Percentiles rank a stretch among this genome's conserved stretches.
These are phyloP conservation scores for Trypanosoma melophagium DNA, from an alignment of 208 protist species.

Conservation along the genomic window DNA sequence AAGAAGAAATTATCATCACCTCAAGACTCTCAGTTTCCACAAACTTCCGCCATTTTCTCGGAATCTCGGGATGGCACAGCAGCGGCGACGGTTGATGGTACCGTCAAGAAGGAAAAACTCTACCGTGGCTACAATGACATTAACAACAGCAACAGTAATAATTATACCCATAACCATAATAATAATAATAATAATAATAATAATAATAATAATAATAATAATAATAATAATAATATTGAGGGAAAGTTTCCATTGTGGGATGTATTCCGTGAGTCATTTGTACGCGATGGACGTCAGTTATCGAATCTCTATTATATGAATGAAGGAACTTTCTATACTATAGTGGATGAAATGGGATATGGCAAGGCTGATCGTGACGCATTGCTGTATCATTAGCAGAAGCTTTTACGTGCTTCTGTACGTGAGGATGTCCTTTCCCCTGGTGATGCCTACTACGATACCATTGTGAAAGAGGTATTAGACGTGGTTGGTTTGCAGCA, in stretches of 20 bases:
- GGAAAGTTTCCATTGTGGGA: constrained; percentile 3
- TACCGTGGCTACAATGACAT: background rate
- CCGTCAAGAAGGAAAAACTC: background rate
- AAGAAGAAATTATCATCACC: no score
- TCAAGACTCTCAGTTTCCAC: no score
- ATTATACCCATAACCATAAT: background rate
- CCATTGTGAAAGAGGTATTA: constrained; percentile 47
- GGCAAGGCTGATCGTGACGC: constrained; percentile 34
- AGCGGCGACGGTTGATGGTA: no score
- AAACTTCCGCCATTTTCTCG: no score
- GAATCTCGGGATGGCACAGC: no score
- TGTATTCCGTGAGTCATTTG: constrained; percentile 18
- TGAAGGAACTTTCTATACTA: constrained; percentile 32
- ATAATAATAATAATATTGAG: background rate
- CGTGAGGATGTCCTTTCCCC: constrained; percentile 37
- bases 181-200: constrained; percentile 1
- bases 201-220: constrained; percentile 1
- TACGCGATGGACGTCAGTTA: constrained; percentile 24
- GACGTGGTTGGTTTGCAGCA: constrained; percentile 43
- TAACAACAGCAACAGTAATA: background rate
- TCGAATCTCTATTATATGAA: constrained; percentile 55
- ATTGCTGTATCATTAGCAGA: constrained; percentile 54
- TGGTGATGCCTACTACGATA: constrained; percentile 48
- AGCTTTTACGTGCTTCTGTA: constrained; percentile 40
- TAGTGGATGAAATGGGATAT: constrained; percentile 33